Conservation (phyloP, 495 filamentous ascomycete species). For the Aspergillus haitiensis region DNA sequence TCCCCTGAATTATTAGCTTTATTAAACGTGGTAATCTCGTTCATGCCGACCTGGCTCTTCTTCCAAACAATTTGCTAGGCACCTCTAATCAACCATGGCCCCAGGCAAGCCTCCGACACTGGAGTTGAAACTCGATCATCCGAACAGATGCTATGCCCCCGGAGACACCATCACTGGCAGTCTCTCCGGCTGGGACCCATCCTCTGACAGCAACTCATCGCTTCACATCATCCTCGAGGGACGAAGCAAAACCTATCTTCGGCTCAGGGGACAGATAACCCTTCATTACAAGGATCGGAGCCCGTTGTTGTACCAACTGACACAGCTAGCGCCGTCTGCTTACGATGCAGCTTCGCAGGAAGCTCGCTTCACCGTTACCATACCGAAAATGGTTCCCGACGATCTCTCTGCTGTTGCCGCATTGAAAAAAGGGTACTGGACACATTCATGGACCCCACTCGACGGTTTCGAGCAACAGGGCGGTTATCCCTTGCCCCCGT, state of each 20-base stretch:
- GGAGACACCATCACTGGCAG: slow-evolving; percentile 10
- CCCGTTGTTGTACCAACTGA: background rate
- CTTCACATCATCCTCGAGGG: background rate
- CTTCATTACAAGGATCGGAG: background rate
- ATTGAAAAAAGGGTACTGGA: slow-evolving; percentile 13
- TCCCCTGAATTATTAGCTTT: too few relatives aligned
- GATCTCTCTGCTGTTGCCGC: slow-evolving; percentile 2
- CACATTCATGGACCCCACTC: slow-evolving; percentile 10
- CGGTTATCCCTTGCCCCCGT: slow-evolving; percentile 8
- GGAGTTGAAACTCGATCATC: background rate
- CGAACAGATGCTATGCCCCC: slow-evolving; percentile 3
- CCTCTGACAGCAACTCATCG: background rate
- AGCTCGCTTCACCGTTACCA: slow-evolving; percentile 4
- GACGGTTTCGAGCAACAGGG: background rate
- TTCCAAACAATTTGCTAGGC: too few relatives aligned
- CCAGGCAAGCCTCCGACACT: too few relatives aligned
- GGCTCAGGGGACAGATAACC: background rate
- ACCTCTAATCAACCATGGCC: too few relatives aligned
- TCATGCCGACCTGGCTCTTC: too few relatives aligned
- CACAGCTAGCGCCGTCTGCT: background rate
- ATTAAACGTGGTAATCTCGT: too few relatives aligned
- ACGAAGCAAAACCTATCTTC: background rate
- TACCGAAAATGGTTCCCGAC: background rate
- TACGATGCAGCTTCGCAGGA: background rate
- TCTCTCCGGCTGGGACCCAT: slow-evolving; percentile 11